phyloP scores from a whole-genome alignment of 2,329 filamentous ascomycete genomes.

The Fusarium solani-melongenae region DNA sequence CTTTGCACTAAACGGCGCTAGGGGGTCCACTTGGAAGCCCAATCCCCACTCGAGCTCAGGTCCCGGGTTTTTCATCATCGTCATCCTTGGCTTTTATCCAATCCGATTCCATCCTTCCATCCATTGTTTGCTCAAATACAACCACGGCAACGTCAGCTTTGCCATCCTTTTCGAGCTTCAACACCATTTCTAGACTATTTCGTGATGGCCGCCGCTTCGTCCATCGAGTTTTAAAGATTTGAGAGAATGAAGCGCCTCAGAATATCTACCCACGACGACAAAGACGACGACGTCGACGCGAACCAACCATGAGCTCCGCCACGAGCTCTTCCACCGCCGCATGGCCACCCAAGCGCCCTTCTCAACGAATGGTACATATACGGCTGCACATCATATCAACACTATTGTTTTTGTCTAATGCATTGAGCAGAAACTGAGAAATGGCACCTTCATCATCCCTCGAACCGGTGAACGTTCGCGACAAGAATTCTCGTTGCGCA shows the following conservation, averaged over 20 bases:
- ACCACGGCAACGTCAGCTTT: neutral
- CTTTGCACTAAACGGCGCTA: neutral
- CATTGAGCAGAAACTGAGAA: conserved; percentile 73
- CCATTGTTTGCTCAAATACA: conserved; percentile 1
- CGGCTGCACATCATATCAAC: neutral
- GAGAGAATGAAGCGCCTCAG: conserved; percentile 39
- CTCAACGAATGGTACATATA: conserved; percentile 58
- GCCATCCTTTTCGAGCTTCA: neutral
- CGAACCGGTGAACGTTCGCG: conserved; percentile 86
- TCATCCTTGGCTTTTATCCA: neutral
- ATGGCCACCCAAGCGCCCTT: conserved; percentile 57
- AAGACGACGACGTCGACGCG: conserved; percentile 41
- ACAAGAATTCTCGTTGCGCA: conserved; percentile 81
- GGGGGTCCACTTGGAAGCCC: neutral
- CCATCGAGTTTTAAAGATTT: conserved; percentile 31
- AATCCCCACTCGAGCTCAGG: neutral
- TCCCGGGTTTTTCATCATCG: neutral
- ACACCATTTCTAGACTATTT: neutral
- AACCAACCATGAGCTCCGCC: conserved; percentile 57
- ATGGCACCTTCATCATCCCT: conserved; percentile 89
- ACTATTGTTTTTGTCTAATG: conserved; percentile 6
- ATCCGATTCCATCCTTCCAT: neutral
- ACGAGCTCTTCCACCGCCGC: conserved; percentile 45
- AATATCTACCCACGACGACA: conserved; percentile 26
- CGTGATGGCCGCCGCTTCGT: conserved; percentile 8